These are phyloP conservation scores for Heterobasidion annosum DNA, from an alignment of 1,284 basidiomycete genomes.

Conservation along the genomic window DNA sequence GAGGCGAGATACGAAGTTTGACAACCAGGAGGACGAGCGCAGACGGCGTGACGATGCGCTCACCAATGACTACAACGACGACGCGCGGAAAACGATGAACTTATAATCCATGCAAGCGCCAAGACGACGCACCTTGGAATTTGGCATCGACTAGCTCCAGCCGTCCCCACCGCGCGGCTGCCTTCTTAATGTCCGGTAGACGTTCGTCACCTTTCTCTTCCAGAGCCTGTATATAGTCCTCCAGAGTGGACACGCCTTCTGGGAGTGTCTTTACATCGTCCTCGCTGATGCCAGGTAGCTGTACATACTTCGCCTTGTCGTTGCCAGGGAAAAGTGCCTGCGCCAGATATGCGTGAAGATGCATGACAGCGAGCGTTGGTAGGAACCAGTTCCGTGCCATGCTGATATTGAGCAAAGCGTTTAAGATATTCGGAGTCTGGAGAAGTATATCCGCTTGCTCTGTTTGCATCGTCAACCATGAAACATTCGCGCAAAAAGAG, in stretches of 20 bases:
- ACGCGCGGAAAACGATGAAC: background rate
- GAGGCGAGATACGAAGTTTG: conserved; percentile 67
- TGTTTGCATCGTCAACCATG: conserved; percentile 16
- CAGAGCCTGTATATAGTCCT: conserved; percentile 39
- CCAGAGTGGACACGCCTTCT: conserved; percentile 30
- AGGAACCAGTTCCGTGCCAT: conserved; percentile 89
- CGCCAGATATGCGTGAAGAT: conserved; percentile 75
- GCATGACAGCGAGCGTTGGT: conserved; percentile 74
- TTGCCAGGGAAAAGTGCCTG: conserved; percentile 67
- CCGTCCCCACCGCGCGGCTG: conserved; percentile 68
- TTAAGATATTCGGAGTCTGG: conserved; percentile 67
- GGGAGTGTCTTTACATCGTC: conserved; percentile 36
- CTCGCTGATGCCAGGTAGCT: conserved; percentile 66
- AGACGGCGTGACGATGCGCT: conserved; percentile 81
- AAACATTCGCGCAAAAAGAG: too few relatives aligned
- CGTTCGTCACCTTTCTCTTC: conserved; percentile 46
- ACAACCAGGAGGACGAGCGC: conserved; percentile 86
- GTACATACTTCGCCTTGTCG: conserved; percentile 42
- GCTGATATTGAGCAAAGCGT: conserved; percentile 77
- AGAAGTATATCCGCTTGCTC: conserved; percentile 66
- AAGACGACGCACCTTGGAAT: conserved; percentile 70
- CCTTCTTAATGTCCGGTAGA: conserved; percentile 55
- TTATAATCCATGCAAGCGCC: background rate
- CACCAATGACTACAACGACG: conserved; percentile 71
- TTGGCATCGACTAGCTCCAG: conserved; percentile 79